These are phyloP conservation scores for Kuraishia cidri DNA, from an alignment of 805 yeast species.

Conservation along the genomic window DNA sequence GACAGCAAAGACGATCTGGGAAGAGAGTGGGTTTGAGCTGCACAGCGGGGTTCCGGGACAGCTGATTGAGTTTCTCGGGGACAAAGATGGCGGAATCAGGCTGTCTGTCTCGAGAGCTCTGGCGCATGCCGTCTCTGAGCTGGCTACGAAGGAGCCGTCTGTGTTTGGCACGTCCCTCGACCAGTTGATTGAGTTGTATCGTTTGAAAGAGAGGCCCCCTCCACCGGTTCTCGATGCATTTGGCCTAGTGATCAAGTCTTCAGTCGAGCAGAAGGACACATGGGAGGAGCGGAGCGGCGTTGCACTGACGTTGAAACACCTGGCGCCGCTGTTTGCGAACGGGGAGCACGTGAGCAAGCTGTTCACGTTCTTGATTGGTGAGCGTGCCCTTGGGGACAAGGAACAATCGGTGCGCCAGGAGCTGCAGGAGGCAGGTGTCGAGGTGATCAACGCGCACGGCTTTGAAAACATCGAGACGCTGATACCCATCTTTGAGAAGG, in stretches of 20 bases:
- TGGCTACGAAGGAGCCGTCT: conserved; percentile 13
- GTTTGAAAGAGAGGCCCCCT: conserved; percentile 58
- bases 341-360: conserved; percentile 37
- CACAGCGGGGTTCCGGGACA: conserved; percentile 31
- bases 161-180: conserved; percentile 26
- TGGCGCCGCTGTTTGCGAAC: conserved; percentile 37
- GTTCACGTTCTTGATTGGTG: conserved; percentile 55
- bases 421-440: conserved; percentile 83
- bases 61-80: conserved; percentile 42
- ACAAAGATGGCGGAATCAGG: conserved; percentile 58
- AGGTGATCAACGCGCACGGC: conserved; percentile 61
- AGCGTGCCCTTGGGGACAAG: conserved; percentile 66
- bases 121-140: conserved; percentile 40
- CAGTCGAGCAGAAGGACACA: conserved; percentile 54
- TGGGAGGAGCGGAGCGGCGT: conserved; percentile 86
- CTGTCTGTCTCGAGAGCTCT: conserved; percentile 65
- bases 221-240: conserved; percentile 70
- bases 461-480: conserved; percentile 57
- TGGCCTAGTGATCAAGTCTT: conserved; percentile 64
- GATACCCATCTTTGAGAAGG: conserved; percentile 72
- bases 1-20: conserved; percentile 78
- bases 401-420: conserved; percentile 69
- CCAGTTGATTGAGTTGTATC: conserved; percentile 45
- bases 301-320: conserved; percentile 54
- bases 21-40: conserved; percentile 53